Base-by-base conservation (phyloP, 495 filamentous ascomycete species). In the Penicillium paxilli region DNA sequence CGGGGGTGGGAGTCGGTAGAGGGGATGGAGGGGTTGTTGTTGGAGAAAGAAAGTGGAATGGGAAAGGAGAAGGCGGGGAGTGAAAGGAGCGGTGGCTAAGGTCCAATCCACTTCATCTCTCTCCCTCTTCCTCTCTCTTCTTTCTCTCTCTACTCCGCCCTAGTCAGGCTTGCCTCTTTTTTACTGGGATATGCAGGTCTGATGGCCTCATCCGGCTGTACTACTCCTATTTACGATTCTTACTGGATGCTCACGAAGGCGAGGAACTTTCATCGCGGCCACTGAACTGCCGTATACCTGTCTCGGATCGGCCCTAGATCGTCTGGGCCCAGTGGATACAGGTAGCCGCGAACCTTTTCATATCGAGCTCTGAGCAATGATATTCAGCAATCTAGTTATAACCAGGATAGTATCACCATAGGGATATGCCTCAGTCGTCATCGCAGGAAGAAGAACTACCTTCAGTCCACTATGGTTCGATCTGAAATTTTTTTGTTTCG, bases 81-180 rank as follows among this genome's bases (percentile, higher is more conserved):
- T 35, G n/a, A 57, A 68, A 69, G 60, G 58, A 70, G 69, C 69
- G 69, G 69, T 69, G 64, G 62, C 55, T 58, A 54, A 48, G 22
- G 54, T n/a, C n/a, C 52, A 49, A 54, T 49, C 57, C 53, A 60
- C 57, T 54, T 38, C 35, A 52, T 49, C 26, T 23, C 14, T 26
- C 22, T 17, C 25, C 47, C 24, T n/a, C n/a, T n/a, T n/a, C n/a
- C n/a, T n/a, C n/a, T n/a, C n/a, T n/a, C n/a, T n/a, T n/a, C n/a
- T n/a, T n/a, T n/a, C n/a, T n/a, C n/a, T n/a, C n/a, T n/a, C n/a
- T n/a, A n/a, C n/a, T n/a, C n/a, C n/a, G n/a, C n/a, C 28, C 22
- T 32, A 22, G 32, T 46, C 26, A 44, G 33, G 26, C 30, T 32
- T 32, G 11, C 49, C n/a, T 30, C n/a, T 24, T 48, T 30, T 54